Evolutionary conservation across 208 protist genomes (phyloP), one percentile per base, ranked within the genome.

Genomic region (Crithidia brevicula): DNA sequence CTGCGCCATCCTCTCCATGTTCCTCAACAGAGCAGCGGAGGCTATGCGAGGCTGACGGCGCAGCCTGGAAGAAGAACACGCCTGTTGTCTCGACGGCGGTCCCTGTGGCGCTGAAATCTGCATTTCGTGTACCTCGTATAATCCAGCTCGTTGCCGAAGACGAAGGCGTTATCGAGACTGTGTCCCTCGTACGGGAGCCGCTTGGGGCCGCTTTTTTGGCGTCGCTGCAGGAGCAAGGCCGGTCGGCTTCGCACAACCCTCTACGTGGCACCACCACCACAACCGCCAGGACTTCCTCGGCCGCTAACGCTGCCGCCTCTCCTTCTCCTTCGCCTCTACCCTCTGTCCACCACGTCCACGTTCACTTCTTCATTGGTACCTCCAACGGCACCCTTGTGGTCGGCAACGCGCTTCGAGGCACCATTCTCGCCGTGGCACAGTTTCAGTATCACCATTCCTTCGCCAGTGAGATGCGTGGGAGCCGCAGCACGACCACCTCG

Each of bases 301-400:
- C 50, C 3, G 28, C 23, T 18, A 20, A 30, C 18, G 11, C 13
- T 56, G 50, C 18, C n/a, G 50, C 27, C 0, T 23, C 20, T 11
- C 9, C 10, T 38, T 23, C 33, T 18, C 8, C 40, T 34, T 7
- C 56, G 22, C 25, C 56, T 1, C 33, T 36, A 25, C 42, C 43
- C 4, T 65, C 70, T 1, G 51, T 69, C 43, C 9, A 61, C 59
- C 47, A 45, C 36, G 56, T 88, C 15, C 78, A 91, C 69, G 77
- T 95, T 20, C 86, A 92, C 74, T 77, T 96, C 18, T 88, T 96
- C 54, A 91, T 96, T 68, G 91, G 91, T 30, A 96, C 91, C 5
- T 85, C 75, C 20, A 89, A 88, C 45, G 91, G 91, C 30, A 91
- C 84, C 4, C 77, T 96, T 8, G 59, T 96, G 11, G 53, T 92